Percentiles rank a stretch among this genome's conserved stretches.
Evolutionary conservation across 2,329 filamentous ascomycete genomes (phyloP).

Genomic region (Fusarium sambucinum): DNA sequence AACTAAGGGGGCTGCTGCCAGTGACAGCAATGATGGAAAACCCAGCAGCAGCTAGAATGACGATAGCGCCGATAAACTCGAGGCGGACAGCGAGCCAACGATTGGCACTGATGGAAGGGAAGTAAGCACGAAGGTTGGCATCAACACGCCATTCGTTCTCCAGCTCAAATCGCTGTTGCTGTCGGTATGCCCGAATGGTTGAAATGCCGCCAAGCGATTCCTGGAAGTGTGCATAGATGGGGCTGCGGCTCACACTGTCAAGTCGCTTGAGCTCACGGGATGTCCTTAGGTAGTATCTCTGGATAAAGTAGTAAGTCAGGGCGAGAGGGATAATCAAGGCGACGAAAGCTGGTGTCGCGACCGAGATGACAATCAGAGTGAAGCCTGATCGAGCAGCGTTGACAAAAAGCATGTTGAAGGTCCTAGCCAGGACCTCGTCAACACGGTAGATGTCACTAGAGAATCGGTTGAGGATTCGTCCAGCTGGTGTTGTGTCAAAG

Average conservation of each 20-base stretch:
- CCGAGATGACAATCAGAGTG: constrained; percentile 87
- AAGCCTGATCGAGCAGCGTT: constrained; percentile 82
- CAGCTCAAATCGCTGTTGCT: constrained; percentile 85
- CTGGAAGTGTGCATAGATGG: constrained; percentile 98
- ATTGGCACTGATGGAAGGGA: constrained; percentile 93
- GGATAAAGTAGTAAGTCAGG: constrained; percentile 88
- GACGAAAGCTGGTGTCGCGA: constrained; percentile 83
- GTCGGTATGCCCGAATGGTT: constrained; percentile 94
- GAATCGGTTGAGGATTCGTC: constrained; percentile 96
- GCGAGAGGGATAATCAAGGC: constrained; percentile 84
- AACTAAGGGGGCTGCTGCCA: constrained; percentile 70
- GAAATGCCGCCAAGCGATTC: constrained; percentile 94
- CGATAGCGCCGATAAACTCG: constrained; percentile 93
- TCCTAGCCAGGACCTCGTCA: constrained; percentile 93
- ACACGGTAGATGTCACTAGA: constrained; percentile 86
- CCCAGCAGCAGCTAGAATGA: constrained; percentile 88
- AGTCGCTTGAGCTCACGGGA: constrained; percentile 96
- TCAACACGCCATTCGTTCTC: constrained; percentile 99
- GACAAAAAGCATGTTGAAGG: constrained; percentile 96
- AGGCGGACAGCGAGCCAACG: constrained; percentile 95
- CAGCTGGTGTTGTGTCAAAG: constrained; percentile 96
- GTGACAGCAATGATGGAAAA: constrained; percentile 86
- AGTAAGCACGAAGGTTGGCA: constrained; percentile 93
- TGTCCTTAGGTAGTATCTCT: constrained; percentile 95
- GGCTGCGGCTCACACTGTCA: constrained; percentile 94